Evolutionary conservation across 2,329 filamentous ascomycete genomes (phyloP).

Genomic region (Aureobasidium sp.): DNA sequence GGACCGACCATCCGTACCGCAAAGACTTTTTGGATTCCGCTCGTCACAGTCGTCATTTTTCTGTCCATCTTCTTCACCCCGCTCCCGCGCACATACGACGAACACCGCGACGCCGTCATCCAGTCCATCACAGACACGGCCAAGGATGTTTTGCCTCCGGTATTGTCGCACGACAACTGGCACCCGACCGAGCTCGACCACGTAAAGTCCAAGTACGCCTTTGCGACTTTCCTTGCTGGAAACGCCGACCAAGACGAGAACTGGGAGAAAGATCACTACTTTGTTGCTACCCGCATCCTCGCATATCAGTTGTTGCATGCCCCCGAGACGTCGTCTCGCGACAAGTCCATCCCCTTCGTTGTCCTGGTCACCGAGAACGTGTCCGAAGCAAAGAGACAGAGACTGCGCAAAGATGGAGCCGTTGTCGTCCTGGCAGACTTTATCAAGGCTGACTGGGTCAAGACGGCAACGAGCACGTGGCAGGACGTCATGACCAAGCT

Average conservation of each 20-base stretch:
- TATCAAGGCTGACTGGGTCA: constrained; percentile 30
- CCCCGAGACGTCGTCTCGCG: constrained; percentile 23
- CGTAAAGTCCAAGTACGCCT: constrained; percentile 22
- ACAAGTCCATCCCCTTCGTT: constrained; percentile 25
- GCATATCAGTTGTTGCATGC: constrained; percentile 28
- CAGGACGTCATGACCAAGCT: constrained; percentile 34
- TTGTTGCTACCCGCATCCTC: constrained; percentile 26
- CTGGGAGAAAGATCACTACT: constrained; percentile 26
- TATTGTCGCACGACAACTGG: not conserved
- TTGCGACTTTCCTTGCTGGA: constrained; percentile 25
- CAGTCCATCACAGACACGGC: constrained; percentile 18
- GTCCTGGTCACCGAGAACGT: constrained; percentile 26
- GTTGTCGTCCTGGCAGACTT: constrained; percentile 23
- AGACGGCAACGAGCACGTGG: constrained; percentile 26
- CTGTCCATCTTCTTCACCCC: constrained; percentile 17
- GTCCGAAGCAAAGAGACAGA: constrained; percentile 22
- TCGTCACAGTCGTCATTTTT: constrained; percentile 16
- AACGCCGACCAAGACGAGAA: constrained; percentile 20
- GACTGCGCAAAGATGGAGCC: constrained; percentile 25
- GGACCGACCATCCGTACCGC: constrained; percentile 11
- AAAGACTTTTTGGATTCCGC: constrained; percentile 16
- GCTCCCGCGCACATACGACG: constrained; percentile 17
- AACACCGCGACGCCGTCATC: constrained; percentile 17
- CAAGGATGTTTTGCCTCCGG: constrained; percentile 1
- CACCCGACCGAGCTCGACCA: constrained; percentile 1